A percentile compares a stretch with the other conserved stretches of the same genome.
Evolutionary conservation across 2,329 filamentous ascomycete species (phyloP).

Genomic region (Drechslerella coelobrocha): DNA sequence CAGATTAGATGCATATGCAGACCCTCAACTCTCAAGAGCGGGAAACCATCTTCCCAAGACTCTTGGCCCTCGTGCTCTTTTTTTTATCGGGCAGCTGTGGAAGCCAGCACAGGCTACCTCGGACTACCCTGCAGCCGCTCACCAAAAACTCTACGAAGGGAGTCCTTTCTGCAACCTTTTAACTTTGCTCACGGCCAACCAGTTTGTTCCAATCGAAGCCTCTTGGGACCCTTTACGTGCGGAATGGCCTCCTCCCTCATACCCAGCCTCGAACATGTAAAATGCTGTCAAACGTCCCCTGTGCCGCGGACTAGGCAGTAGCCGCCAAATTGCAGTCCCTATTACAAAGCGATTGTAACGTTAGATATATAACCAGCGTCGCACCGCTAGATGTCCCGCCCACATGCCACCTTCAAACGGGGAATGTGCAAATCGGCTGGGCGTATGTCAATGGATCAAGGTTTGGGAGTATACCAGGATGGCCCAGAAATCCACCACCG

Average conservation of each 20-base stretch:
- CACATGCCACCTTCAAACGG: conserved; percentile 25
- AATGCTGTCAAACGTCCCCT: background rate
- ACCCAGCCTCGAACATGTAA: background rate
- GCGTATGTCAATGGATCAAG: conserved; percentile 34
- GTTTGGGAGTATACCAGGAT: conserved; percentile 18
- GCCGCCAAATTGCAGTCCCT: conserved; percentile 7
- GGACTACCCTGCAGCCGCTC: conserved; percentile 39
- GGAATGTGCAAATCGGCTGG: conserved; percentile 45
- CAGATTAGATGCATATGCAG: conserved; percentile 26
- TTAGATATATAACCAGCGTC: conserved; percentile 13
- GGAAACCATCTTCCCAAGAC: conserved; percentile 28
- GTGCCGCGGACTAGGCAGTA: conserved; percentile 27
- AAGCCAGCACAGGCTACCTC: conserved; percentile 38
- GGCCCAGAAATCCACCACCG: conserved; percentile 23
- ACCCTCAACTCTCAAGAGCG: conserved; percentile 5
- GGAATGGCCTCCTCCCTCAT: background rate
- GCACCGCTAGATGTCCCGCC: background rate
- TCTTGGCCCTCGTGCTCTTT: conserved; percentile 44
- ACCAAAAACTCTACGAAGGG: conserved; percentile 24
- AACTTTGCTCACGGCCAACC: background rate
- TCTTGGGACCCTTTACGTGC: no score
- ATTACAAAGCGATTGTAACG: conserved; percentile 15
- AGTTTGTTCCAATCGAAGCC: no score
- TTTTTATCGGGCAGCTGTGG: conserved; percentile 47
- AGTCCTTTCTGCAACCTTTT: no score